These are phyloP conservation scores for Epichloe uncinata DNA, from an alignment of 2,329 filamentous ascomycete species.

Conservation along the genomic window DNA sequence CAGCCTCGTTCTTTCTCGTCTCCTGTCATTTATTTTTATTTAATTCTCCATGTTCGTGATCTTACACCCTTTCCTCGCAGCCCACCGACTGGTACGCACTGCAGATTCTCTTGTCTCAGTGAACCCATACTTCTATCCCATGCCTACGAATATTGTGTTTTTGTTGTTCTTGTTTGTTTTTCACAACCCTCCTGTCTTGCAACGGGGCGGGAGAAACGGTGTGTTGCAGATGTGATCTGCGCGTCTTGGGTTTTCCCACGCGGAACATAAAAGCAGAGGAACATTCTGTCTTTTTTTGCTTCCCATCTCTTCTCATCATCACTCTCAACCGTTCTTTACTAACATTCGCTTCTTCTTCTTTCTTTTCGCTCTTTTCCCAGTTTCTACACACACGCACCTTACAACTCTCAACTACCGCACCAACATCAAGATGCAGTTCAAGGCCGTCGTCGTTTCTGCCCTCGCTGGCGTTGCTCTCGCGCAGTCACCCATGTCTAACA, in stretches of 20 bases:
- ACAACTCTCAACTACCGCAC: too few relatives aligned
- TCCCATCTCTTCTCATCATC: not conserved
- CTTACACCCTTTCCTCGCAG: too few relatives aligned
- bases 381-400: too few relatives aligned
- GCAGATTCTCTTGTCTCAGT: not conserved
- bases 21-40: not conserved
- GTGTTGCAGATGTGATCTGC: too few relatives aligned
- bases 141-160: not conserved
- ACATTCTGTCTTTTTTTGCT: not conserved
- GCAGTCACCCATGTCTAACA: constrained; percentile 1
- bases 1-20: not conserved
- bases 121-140: too few relatives aligned
- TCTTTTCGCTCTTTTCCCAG: not conserved
- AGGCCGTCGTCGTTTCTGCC: not conserved
- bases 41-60: too few relatives aligned
- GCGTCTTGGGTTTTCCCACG: not conserved
- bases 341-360: not conserved
- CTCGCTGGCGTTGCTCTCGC: not conserved
- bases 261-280: not conserved
- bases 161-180: too few relatives aligned
- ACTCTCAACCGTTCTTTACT: not conserved
- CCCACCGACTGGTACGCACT: too few relatives aligned
- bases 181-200: too few relatives aligned
- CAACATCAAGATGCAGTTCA: not conserved
- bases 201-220: too few relatives aligned